These are phyloP conservation scores for Linaria vulgaris DNA, from an alignment of 257 asterid species.

Conservation along the genomic window DNA sequence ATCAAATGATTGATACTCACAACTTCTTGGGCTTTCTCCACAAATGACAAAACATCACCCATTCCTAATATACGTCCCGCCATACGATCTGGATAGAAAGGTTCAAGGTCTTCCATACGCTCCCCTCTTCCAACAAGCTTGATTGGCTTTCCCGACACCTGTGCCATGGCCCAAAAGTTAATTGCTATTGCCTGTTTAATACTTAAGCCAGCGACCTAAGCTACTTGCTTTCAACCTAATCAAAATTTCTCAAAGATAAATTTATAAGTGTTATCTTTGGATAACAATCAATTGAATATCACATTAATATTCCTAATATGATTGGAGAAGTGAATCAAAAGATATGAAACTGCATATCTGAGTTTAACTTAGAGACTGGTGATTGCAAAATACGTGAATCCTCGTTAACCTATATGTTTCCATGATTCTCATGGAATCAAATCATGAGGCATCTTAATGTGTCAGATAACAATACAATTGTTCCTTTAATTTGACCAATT, in stretches of 20 bases:
- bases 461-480: too few species aligned
- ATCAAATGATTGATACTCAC: conserved; percentile 48
- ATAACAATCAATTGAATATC: conserved; percentile 12
- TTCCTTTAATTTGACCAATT: too few species aligned
- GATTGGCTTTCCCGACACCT: conserved; percentile 99
- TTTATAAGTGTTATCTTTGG: conserved; percentile 12
- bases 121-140: conserved; percentile 99
- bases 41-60: conserved; percentile 99
- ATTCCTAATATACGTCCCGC: conserved; percentile 97
- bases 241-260: conserved; percentile 6
- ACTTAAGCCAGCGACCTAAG: conserved; percentile 21
- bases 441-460: too few species aligned
- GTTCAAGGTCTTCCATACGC: conserved; percentile 98
- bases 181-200: conserved; percentile 9
- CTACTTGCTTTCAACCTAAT: conserved; percentile 7
- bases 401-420: background rate
- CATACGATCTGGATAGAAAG: conserved; percentile 98
- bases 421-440: conserved; percentile 14
- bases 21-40: conserved; percentile 98
- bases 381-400: background rate
- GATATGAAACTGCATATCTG: background rate
- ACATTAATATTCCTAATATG: conserved; percentile 10
- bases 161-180: conserved; percentile 29
- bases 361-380: background rate
- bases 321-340: background rate